Base-by-base conservation (phyloP, 495 filamentous ascomycete species). In the Aspergillus sparsus region DNA sequence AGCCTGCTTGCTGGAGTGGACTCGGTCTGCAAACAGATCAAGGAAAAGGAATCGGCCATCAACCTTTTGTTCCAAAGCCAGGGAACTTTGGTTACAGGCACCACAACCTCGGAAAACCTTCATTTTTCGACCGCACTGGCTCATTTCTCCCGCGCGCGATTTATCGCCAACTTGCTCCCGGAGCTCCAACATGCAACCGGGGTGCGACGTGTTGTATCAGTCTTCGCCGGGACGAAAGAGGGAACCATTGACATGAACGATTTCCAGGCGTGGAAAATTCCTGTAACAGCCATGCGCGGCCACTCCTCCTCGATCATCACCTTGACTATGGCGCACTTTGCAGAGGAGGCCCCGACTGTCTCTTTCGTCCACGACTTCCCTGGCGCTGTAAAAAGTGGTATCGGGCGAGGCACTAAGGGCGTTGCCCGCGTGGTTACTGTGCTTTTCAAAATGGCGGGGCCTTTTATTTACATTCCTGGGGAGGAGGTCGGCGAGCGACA, bases 91-190 rank as follows among this genome's bases (percentile, higher is more conserved):
- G 42, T 18, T 9, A 11, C 12, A 34, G 7, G 49, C 3, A 51
- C 27, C 36, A 32, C 36, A 13, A 33, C 5, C 4, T 37, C 21
- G 10, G 56, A 58, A 51, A 47, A 47, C 11, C 31, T 58, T 6
- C 44, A 50, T 47, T 10, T 39, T 18, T 13, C n/a, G 16, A 42
- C 51, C 8, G 35, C 34, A 3, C 34, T 51, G 3, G 32, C 15
- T 36, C 44, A 39, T 27, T 51, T 51, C 46, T 41, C 47, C 36
- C 46, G 56, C 16, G 32, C 51, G 33, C 56, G 56, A 2, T 58
- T 51, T 18, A 44, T 52, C 5, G 15, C 15, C 9, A 58, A 58
- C 47, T 36, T 58, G 33, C 56, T 58, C 34, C 56, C 56, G 2
- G 46, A n/a, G 11, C 36, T 58, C 1, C 49, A 34, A 4, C 11